These are phyloP conservation scores for Rhizophora apiculata DNA, from an alignment of 345 rosid genomes.

Conservation along the genomic window DNA sequence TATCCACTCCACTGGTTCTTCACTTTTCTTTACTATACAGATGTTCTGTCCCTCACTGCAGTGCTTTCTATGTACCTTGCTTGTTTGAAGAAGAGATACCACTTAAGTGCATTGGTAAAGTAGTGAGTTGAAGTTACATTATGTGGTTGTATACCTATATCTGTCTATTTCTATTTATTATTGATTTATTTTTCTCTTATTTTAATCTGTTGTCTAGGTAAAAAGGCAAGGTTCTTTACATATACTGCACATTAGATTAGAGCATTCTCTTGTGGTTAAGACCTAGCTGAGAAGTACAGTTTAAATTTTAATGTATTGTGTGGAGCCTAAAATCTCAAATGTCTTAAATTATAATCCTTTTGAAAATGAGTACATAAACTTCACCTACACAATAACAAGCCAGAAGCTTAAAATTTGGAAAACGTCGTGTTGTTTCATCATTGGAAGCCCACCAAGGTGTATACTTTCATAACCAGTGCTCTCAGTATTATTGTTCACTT, in stretches of 20 bases:
- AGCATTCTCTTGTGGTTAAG: not conserved
- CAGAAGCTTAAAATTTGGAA: too few species aligned
- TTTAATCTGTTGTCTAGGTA: too few species aligned
- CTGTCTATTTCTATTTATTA: not conserved
- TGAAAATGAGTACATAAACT: not conserved
- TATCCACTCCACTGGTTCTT: slow-evolving; percentile 97
- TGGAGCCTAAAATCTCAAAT: not conserved
- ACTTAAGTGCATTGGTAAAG: slow-evolving; percentile 75
- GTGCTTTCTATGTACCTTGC: slow-evolving; percentile 89
- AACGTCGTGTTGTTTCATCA: too few species aligned
- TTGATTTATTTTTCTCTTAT: not conserved
- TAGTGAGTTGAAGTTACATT: slow-evolving; percentile 14
- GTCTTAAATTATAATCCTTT: not conserved
- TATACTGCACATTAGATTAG: not conserved
- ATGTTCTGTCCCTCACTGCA: slow-evolving; percentile 77
- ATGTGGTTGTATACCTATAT: too few species aligned
- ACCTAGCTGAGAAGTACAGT: not conserved
- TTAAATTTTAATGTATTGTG: not conserved
- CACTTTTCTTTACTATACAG: slow-evolving; percentile 89
- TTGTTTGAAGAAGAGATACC: slow-evolving; percentile 68
- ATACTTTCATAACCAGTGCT: too few species aligned
- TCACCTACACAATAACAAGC: not conserved
- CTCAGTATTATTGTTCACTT: too few species aligned
- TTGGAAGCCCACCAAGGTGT: too few species aligned
- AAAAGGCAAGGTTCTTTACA: not conserved